A percentile compares a stretch with the other conserved stretches of the same genome.
Evolutionary conservation across 345 rosid species (phyloP).

Genomic region (Camelina hispida): DNA sequence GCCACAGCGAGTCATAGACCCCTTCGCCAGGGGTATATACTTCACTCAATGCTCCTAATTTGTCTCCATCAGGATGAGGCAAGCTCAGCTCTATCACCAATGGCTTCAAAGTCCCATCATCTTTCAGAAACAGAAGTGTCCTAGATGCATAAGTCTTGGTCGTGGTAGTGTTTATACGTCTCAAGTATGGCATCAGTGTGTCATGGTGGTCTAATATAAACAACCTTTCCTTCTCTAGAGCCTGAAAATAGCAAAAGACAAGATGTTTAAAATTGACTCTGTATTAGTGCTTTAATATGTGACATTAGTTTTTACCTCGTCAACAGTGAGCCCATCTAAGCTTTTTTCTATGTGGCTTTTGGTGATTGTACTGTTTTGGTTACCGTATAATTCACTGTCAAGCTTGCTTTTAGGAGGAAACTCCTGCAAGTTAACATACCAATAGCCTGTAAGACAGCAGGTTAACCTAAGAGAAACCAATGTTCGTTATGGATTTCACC

Average conservation of each 20-base stretch:
- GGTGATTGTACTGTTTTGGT: conserved; percentile 61
- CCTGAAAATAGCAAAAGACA: conserved; percentile 48
- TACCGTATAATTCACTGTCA: conserved; percentile 53
- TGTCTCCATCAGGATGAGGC: conserved; percentile 75
- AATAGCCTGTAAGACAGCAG: conserved; percentile 3
- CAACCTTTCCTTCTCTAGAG: conserved; percentile 60
- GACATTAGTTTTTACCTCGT: conserved; percentile 52
- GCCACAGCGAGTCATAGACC: conserved; percentile 71
- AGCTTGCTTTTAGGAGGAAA: conserved; percentile 82
- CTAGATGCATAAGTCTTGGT: conserved; percentile 75
- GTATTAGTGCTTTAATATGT: neutral
- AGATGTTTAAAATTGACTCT: neutral
- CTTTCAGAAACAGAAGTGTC: conserved; percentile 75
- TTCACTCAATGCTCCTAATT: conserved; percentile 61
- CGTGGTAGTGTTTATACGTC: conserved; percentile 65
- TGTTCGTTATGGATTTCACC: conserved; percentile 40
- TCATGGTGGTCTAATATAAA: conserved; percentile 89
- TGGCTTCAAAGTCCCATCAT: conserved; percentile 85
- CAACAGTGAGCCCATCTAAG: conserved; percentile 58
- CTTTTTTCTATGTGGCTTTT: conserved; percentile 55
- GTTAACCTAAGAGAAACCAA: neutral
- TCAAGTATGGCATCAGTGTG: conserved; percentile 72
- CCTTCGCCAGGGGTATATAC: conserved; percentile 83
- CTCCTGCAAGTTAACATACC: conserved; percentile 51
- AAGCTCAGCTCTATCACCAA: conserved; percentile 78